Base-by-base conservation (phyloP, 768 basidiomycete species). In the Pisolithus sp. region DNA sequence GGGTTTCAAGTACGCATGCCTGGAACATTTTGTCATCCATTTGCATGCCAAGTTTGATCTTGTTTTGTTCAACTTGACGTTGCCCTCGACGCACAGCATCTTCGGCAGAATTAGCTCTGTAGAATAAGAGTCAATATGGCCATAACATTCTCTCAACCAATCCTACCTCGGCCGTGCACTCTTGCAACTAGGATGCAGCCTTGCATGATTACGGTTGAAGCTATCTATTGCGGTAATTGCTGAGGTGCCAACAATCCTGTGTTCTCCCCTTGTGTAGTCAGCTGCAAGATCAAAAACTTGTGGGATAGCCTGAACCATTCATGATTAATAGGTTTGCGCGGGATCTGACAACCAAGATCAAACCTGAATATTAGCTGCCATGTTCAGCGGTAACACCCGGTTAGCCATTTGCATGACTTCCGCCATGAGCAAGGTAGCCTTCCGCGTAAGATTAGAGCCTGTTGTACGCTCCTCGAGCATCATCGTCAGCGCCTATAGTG, bases 11-110 rank as follows among this genome's bases (percentile, higher is more conserved):
- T 46, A 99, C 73, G 38, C 76, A 79, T 4, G 83, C 74, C 62
- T 94, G 91, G 69, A 98, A 99, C 4, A 86, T 80, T 65, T 78
- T 85, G 67, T 98, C 96, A 64, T 99, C 96, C 82, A 98, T 90
- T 69, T 92, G 89, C 79, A 96, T 83, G 53, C 86, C 88, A 63
- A 88, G 78, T 64, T 93, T 91, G 49, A 96, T 75, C 68, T 90
- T 93, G 23, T 81, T 85, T 60, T 93, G 89, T 59, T 96, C 92
- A 2, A 94, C 86, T 59, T 93, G 91, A 54, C 89, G 77, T 68
- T 96, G 94, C 12, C 89, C 89, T 43, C 93, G 79, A 28, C 89
- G 81, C 30, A 94, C 78, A 2, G 89, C 79, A 60, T 97, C 95
- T 62, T 94, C 91, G 1, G 87, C 75, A 28, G 83, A 89, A 60